Conservation (phyloP, 768 basidiomycete genomes). For the Tulasnella sp. region DNA sequence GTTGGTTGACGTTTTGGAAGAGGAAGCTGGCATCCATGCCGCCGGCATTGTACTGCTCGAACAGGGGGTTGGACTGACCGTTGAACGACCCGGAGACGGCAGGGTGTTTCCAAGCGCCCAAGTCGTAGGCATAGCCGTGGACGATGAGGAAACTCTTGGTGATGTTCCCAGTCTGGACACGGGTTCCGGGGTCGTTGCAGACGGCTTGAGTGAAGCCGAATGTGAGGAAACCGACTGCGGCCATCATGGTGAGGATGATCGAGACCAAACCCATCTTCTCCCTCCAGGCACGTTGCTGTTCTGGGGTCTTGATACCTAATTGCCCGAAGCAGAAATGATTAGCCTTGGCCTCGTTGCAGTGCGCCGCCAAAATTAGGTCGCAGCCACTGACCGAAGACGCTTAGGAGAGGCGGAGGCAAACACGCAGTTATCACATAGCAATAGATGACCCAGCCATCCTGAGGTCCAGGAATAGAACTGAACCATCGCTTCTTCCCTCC, state of each 20-base stretch:
- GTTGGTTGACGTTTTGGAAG: slow-evolving; percentile 87
- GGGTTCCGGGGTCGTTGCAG: slow-evolving; percentile 80
- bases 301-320: slow-evolving; percentile 79
- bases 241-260: slow-evolving; percentile 81
- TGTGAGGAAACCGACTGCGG: slow-evolving; percentile 92
- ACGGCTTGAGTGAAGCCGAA: slow-evolving; percentile 96
- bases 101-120: slow-evolving; percentile 83
- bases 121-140: slow-evolving; percentile 91
- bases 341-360: neutral
- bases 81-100: slow-evolving; percentile 61
- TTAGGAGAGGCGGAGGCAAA: slow-evolving; percentile 74
- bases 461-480: slow-evolving; percentile 79
- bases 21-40: slow-evolving; percentile 91
- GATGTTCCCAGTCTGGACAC: slow-evolving; percentile 75
- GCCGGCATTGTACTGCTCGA: slow-evolving; percentile 69
- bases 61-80: slow-evolving; percentile 78
- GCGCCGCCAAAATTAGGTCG: neutral
- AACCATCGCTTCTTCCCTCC: slow-evolving; percentile 50
- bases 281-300: slow-evolving; percentile 94
- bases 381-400: slow-evolving; percentile 63
- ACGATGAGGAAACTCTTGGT: slow-evolving; percentile 66
- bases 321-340: neutral
- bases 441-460: slow-evolving; percentile 93
- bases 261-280: slow-evolving; percentile 94
- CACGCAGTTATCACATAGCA: slow-evolving; percentile 79